Evolutionary conservation across 139 green algal species (phyloP).

Genomic region (Edaphochlamys debaryana): DNA sequence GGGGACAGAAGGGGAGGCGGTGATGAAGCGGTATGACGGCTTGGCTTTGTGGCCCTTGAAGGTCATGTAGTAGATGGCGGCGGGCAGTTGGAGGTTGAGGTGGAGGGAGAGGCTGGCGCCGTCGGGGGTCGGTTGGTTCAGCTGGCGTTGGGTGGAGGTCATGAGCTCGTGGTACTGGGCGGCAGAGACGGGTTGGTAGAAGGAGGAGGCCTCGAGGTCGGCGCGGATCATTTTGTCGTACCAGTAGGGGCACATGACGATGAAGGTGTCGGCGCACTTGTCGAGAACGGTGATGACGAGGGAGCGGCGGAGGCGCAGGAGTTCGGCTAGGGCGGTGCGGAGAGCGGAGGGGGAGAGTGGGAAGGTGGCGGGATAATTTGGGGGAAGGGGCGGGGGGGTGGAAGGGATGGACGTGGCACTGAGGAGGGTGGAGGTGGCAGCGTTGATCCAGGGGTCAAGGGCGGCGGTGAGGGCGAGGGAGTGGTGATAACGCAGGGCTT

Average conservation of each 20-base stretch:
- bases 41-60: background rate
- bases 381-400: too few species aligned
- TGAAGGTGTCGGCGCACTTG: conserved; percentile 6
- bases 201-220: background rate
- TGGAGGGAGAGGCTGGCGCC: background rate
- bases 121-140: too few species aligned
- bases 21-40: background rate
- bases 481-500: too few species aligned
- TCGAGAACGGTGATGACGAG: background rate
- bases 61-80: background rate
- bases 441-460: background rate
- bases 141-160: background rate
- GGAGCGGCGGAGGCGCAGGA: background rate
- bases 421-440: background rate
- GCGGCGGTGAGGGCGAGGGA: too few species aligned
- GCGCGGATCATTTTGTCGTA: background rate
- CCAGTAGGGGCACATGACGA: background rate
- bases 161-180: background rate
- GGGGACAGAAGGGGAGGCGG: background rate
- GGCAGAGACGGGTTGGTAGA: background rate
- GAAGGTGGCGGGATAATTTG: background rate
- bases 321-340: background rate
- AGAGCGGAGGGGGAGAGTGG: too few species aligned
- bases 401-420: background rate
- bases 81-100: background rate